These are phyloP conservation scores for Wallacemonas sp. DNA, from an alignment of 208 protist species.

Conservation along the genomic window DNA sequence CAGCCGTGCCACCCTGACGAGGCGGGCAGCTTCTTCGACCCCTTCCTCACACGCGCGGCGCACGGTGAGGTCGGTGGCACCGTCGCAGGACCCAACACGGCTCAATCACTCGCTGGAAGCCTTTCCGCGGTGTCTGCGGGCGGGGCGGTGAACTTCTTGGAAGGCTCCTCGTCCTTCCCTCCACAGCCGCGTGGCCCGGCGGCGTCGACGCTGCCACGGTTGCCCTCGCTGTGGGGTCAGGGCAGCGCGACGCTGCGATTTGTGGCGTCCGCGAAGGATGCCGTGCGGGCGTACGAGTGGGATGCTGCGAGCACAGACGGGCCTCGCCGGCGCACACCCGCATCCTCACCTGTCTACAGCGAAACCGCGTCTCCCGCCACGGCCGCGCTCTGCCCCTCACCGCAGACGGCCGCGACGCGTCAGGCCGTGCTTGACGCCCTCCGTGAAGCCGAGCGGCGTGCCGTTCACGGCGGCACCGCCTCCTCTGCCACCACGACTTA, in stretches of 20 bases:
- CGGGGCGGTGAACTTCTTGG: not conserved
- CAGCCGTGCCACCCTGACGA: slow-evolving; percentile 3
- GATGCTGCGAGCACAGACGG: slow-evolving; percentile 30
- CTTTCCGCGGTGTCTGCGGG: not conserved
- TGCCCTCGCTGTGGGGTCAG: slow-evolving; percentile 49
- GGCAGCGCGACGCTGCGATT: slow-evolving; percentile 34
- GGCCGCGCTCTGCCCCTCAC: slow-evolving; percentile 5
- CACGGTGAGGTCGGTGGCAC: too few species aligned
- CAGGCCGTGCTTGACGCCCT: slow-evolving; percentile 18
- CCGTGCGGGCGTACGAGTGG: slow-evolving; percentile 31
- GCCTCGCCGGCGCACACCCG: not conserved
- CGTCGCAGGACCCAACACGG: too few species aligned
- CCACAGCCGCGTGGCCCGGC: not conserved
- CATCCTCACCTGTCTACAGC: not conserved
- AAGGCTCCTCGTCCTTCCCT: not conserved
- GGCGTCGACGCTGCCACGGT: slow-evolving; percentile 11
- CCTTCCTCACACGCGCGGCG: too few species aligned
- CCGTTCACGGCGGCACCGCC: not conserved
- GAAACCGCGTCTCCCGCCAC: not conserved
- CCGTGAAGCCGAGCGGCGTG: slow-evolving; percentile 6
- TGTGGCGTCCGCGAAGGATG: slow-evolving; percentile 37
- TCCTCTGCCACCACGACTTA: not conserved
- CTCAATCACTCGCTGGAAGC: not conserved
- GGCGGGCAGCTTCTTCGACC: slow-evolving; percentile 3
- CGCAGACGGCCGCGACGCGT: slow-evolving; percentile 15